Evolutionary conservation across 352 stramenopile species (phyloP), one percentile per base, ranked within the genome.

Genomic region (Phytophthora hybrid): DNA sequence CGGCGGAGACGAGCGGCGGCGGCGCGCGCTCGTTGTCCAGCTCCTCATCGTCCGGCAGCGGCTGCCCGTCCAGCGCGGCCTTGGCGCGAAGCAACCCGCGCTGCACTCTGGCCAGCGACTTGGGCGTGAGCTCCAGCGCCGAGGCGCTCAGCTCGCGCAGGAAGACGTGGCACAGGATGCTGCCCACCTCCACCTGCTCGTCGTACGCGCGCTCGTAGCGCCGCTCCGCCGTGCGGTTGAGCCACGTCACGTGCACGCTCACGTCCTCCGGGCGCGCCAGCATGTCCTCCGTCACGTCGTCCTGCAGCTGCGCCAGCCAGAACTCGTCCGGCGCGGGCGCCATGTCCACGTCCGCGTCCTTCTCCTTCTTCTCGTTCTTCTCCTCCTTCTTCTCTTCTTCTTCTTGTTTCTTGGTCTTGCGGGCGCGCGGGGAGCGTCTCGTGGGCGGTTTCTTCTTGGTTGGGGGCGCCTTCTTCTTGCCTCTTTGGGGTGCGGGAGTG

Each of bases 231-330:
- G 39, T 70, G 55, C 78, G 79, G 66, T 92, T 88, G 34, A 93
- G 80, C 85, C 88, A 95, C 29, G 81, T 85, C 6, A 92, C 64
- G 46, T 78, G 86, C 39, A 95, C 87, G 19, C 60, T 61, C 0
- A 74, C 80, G 53, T 89, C 73, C 14, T 79, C 82, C 23, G 19
- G 51, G 19, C 73, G 63, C 6, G 79, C 73, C 14, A 93, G 63
- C 88, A 95, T 95, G 58, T 88, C 78, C 59, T 89, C 80, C 23
- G 86, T 93, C 61, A 93, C 85, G 67, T 95, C 88, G 73, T 93
- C 88, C 49, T 81, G 81, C 66, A 95, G 72, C 72, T 93, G 76
- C 0, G 85, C 88, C 39, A 95, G 64, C 83, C 84, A 95, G 54
- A 93, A 95, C 64, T 77, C 66, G 41, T 90, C 79, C 10, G 14